These are phyloP conservation scores for Lactifluus piperatus DNA, from an alignment of 768 basidiomycete species.

Conservation along the genomic window DNA sequence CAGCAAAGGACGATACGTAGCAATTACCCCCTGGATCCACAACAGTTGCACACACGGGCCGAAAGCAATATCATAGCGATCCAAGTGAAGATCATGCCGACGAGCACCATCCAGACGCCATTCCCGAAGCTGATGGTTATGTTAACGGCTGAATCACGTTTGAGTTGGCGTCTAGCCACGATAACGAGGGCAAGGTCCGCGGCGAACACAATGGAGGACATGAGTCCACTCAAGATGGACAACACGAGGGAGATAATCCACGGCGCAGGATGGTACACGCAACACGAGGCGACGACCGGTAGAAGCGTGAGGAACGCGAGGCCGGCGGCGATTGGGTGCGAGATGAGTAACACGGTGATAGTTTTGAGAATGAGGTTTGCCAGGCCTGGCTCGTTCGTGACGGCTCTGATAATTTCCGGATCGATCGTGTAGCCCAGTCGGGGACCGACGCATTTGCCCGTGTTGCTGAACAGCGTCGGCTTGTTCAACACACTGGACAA, in stretches of 20 bases:
- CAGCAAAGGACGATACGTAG: not conserved
- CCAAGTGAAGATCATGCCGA: slow-evolving; percentile 49
- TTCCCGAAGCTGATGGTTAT: slow-evolving; percentile 53
- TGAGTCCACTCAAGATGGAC: slow-evolving; percentile 46
- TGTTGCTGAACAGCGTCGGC: slow-evolving; percentile 32
- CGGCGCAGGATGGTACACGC: slow-evolving; percentile 40
- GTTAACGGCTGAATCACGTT: slow-evolving; percentile 30
- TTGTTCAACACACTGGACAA: slow-evolving; percentile 25
- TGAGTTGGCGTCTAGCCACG: slow-evolving; percentile 38
- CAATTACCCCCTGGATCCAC: slow-evolving; percentile 32
- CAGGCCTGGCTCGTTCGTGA: slow-evolving; percentile 39
- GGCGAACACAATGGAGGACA: slow-evolving; percentile 47
- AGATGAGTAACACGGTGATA: slow-evolving; percentile 43
- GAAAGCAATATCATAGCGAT: slow-evolving; percentile 50
- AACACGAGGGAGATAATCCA: slow-evolving; percentile 49
- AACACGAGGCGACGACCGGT: slow-evolving; percentile 17
- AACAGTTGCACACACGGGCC: slow-evolving; percentile 57
- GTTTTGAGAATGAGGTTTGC: slow-evolving; percentile 40
- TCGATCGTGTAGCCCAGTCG: slow-evolving; percentile 62
- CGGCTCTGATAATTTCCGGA: slow-evolving; percentile 29
- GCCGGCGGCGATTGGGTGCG: slow-evolving; percentile 59
- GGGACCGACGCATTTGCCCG: slow-evolving; percentile 50
- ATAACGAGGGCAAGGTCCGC: slow-evolving; percentile 56
- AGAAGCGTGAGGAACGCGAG: slow-evolving; percentile 49
- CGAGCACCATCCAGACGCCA: slow-evolving; percentile 64